Evolutionary conservation across 352 stramenopile genomes (phyloP), one percentile per base, ranked within the genome.

Genomic region (Peronospora tabacina): DNA sequence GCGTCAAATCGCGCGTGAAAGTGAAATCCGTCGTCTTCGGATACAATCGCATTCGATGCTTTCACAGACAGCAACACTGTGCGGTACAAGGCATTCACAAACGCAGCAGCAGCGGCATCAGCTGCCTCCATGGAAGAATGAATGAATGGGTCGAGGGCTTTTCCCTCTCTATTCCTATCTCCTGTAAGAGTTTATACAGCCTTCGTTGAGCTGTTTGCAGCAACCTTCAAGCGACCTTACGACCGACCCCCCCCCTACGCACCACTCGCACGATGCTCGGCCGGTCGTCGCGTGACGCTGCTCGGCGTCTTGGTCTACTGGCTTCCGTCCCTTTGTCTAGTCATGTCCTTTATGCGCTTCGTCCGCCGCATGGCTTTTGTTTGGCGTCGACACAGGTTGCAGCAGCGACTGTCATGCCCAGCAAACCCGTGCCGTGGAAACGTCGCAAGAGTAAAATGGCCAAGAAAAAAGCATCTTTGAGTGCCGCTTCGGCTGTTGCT

Each of bases 1-100:
- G 61, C 40, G 57, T 71, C 89, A 58, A 90, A 90, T 53, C 87
- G 76, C 53, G 55, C 58, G 58, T 93, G 78, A 61, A 76, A 93
- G 57, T 93, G 73, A 51, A 85, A 93, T 24, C 85, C 82, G 49
- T 93, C 82, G 47, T 93, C 78, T 44, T 90, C 80, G 7, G 61
- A 86, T 16, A 74, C 70, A 16, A 93, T 64, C 0, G 44, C 75
- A 58, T 93, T 93, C 34, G 82, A 88, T 7, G 79, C 82, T 63
- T 93, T 93, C 15, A 93, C 82, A 6, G 68, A 68, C 19, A 84
- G 67, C 47, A 89, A 49, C 50, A 89, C 77, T 44, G 84, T 86
- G 51, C 75, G 77, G 53, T 89, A 89, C 52, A 89, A 58, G 15
- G 70, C 58, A 46, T 77, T 58, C 20, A 86, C 70, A 51, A 82